These are phyloP conservation scores for Phaeoacremonium minimum DNA, from an alignment of 2,329 filamentous ascomycete genomes.

Conservation along the genomic window DNA sequence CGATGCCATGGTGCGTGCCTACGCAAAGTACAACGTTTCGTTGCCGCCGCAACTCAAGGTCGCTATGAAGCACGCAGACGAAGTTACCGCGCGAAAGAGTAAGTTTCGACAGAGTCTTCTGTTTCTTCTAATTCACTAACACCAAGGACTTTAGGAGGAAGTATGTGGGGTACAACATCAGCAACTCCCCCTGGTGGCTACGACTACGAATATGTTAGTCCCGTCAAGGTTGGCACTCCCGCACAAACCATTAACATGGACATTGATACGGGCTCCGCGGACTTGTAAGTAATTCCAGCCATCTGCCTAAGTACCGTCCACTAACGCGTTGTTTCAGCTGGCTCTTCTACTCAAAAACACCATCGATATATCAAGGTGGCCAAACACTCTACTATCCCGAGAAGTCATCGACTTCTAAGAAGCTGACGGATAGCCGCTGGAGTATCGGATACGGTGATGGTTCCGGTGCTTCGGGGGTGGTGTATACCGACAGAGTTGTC, in stretches of 20 bases:
- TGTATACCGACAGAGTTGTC: constrained; percentile 59
- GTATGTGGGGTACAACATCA: not conserved
- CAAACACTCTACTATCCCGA: constrained; percentile 54
- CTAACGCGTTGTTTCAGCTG: too few relatives aligned
- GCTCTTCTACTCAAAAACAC: constrained; percentile 30
- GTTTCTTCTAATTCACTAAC: too few relatives aligned
- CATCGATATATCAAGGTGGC: constrained; percentile 37
- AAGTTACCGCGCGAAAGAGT: too few relatives aligned
- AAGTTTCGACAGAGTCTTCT: too few relatives aligned
- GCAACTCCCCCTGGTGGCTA: constrained; percentile 30
- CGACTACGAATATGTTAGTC: constrained; percentile 48
- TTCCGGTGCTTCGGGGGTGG: constrained; percentile 54
- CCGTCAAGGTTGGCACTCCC: constrained; percentile 53
- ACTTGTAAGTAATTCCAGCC: constrained; percentile 74
- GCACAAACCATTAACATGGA: constrained; percentile 55
- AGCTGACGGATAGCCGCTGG: constrained; percentile 41
- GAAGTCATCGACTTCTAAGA: constrained; percentile 32
- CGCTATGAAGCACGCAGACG: too few relatives aligned
- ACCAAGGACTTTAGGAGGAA: not conserved
- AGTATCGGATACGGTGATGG: constrained; percentile 60
- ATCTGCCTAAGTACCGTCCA: too few relatives aligned
- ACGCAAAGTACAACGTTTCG: too few relatives aligned
- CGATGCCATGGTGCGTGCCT: too few relatives aligned
- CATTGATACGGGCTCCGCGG: constrained; percentile 65
- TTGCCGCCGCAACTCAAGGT: too few relatives aligned